Evolutionary conservation across 78 protist species (phyloP).

Genomic region (Monocercomonoides exilis): DNA sequence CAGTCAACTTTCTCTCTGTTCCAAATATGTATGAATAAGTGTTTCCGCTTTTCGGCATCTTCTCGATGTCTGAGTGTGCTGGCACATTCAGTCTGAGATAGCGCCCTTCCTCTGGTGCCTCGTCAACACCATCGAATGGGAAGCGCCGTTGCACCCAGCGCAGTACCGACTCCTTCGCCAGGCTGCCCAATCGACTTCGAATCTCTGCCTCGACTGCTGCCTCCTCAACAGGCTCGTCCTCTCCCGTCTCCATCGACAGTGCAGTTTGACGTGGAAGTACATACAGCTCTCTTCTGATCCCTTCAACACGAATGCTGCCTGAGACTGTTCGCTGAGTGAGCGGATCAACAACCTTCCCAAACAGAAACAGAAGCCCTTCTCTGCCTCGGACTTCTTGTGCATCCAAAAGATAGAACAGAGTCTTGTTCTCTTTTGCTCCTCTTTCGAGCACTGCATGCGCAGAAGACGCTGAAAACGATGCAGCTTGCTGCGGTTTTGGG

Average conservation of each 20-base stretch:
- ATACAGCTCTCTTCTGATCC: background rate
- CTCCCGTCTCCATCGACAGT: background rate
- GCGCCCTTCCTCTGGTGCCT: background rate
- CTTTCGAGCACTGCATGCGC: background rate
- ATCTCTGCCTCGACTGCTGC: background rate
- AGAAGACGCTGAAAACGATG: background rate
- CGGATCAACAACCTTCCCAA: background rate
- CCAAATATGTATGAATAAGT: background rate
- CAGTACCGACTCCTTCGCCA: background rate
- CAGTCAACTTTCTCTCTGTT: background rate
- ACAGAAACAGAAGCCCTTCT: background rate
- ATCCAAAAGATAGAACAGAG: background rate
- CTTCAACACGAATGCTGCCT: background rate
- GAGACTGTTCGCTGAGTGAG: background rate
- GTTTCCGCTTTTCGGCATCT: background rate
- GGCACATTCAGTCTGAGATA: background rate
- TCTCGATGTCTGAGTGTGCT: background rate
- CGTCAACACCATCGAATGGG: conserved; percentile 1
- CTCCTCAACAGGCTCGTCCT: background rate
- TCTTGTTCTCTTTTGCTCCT: background rate
- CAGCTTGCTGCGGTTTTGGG: background rate
- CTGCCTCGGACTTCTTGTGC: background rate
- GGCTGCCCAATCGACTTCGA: background rate
- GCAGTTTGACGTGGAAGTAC: background rate
- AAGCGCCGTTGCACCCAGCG: background rate